Percentiles rank a stretch among this genome's conserved stretches.
phyloP scores from a whole-genome alignment of 78 protist species.

The Planoprotostelium fungivorum region DNA sequence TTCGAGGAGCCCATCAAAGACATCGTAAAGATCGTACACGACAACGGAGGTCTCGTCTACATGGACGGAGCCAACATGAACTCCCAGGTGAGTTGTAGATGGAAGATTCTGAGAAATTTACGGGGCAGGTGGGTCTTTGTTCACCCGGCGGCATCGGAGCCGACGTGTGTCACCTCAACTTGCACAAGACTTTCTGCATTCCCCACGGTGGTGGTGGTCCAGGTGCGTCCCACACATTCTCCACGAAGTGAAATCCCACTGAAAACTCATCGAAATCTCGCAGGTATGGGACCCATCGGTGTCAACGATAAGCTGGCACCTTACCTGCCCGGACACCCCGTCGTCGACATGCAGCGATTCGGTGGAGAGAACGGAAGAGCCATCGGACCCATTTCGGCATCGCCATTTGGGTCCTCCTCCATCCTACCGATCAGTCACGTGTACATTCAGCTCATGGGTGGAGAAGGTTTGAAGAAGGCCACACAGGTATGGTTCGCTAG shows the following conservation, averaged over 20 bases:
- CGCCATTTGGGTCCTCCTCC: slow-evolving; percentile 87
- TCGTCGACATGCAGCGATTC: slow-evolving; percentile 5
- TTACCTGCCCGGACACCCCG: slow-evolving; percentile 77
- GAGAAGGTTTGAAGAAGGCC: slow-evolving; percentile 71
- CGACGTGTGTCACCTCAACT: slow-evolving; percentile 97
- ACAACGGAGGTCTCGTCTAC: slow-evolving; percentile 93
- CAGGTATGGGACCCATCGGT: slow-evolving; percentile 95
- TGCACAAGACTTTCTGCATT: slow-evolving; percentile 98
- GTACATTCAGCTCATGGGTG: slow-evolving; percentile 89
- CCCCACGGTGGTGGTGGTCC: slow-evolving; percentile 99
- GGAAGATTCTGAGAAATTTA: background rate
- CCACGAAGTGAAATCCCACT: background rate
- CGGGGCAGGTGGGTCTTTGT: slow-evolving; percentile 75
- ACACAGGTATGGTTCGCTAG: slow-evolving; percentile 40
- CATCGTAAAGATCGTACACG: slow-evolving; percentile 77
- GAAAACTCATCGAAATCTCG: background rate
- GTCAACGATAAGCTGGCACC: slow-evolving; percentile 77
- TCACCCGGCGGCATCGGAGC: slow-evolving; percentile 95
- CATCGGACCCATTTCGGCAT: slow-evolving; percentile 82
- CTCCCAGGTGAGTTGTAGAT: slow-evolving; percentile 69
- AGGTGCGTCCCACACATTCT: slow-evolving; percentile 8
- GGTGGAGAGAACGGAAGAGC: slow-evolving; percentile 42
- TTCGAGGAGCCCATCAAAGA: slow-evolving; percentile 87
- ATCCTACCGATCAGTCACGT: slow-evolving; percentile 93
- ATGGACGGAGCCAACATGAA: slow-evolving; percentile 99